A percentile compares a stretch with the other conserved stretches of the same genome.
Conservation (phyloP, 169 alveolate species). For the Cryptosporidium meleagridis region DNA sequence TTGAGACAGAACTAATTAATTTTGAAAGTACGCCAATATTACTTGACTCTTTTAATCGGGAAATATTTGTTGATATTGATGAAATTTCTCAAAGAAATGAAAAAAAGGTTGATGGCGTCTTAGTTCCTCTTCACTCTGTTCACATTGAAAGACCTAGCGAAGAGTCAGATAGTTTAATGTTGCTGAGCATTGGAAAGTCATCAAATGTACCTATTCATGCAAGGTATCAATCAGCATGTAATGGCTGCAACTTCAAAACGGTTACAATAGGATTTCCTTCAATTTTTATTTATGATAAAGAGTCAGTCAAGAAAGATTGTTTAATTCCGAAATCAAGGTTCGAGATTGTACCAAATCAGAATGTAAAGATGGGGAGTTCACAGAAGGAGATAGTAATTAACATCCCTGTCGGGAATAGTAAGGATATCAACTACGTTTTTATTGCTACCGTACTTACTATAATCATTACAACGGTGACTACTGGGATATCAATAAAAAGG, state of each 20-base stretch:
- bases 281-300: neutral
- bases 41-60: constrained; percentile 7
- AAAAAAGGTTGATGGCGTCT: neutral
- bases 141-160: constrained; percentile 65
- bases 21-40: constrained; percentile 2
- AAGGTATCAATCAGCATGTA: constrained; percentile 63
- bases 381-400: constrained; percentile 12
- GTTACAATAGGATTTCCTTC: neutral
- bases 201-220: constrained; percentile 29
- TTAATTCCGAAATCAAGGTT: neutral
- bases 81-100: constrained; percentile 37
- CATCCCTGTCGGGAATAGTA: constrained; percentile 47
- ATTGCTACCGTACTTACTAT: constrained; percentile 6
- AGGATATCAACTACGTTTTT: constrained; percentile 36
- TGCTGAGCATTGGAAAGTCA: constrained; percentile 10
- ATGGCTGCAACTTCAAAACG: constrained; percentile 29
- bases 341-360: neutral
- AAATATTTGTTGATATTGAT: constrained; percentile 41
- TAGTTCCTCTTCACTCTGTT: constrained; percentile 32
- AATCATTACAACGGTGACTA: neutral
- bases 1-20: constrained; percentile 29
- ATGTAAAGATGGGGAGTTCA: neutral
- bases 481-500: constrained; percentile 34
- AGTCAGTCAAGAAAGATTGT: neutral
- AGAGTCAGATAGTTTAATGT: constrained; percentile 14